phyloP scores from a whole-genome alignment of 1,139 yeast species.

The Geotrichum candidum region DNA sequence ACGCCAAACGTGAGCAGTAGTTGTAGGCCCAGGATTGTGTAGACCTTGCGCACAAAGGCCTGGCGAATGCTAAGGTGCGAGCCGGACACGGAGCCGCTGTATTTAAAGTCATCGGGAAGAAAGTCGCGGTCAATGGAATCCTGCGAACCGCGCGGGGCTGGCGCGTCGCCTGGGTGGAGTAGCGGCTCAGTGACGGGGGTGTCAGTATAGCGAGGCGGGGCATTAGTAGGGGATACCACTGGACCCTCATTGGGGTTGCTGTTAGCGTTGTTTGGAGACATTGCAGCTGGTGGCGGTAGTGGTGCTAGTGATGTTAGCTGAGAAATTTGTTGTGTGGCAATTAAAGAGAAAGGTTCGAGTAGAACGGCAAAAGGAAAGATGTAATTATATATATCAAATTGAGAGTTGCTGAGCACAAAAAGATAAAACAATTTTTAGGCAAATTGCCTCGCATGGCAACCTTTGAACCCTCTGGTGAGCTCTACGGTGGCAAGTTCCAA shows the following conservation, averaged over 20 bases:
- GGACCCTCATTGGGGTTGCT: neutral
- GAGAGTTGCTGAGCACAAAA: no score
- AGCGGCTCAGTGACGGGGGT: conserved; percentile 15
- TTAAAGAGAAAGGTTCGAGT: neutral
- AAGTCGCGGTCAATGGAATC: conserved; percentile 25
- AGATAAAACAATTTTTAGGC: no score
- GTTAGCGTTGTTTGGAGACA: neutral
- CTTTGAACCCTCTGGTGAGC: no score
- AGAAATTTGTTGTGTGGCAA: neutral
- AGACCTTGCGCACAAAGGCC: conserved; percentile 72
- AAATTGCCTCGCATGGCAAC: no score
- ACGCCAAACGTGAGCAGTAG: conserved; percentile 55
- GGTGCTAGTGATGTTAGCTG: neutral
- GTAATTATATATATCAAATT: no score
- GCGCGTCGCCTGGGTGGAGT: conserved; percentile 13
- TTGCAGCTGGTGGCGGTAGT: neutral
- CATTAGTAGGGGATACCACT: neutral
- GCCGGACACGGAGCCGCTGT: conserved; percentile 68
- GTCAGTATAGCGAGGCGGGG: conserved; percentile 18
- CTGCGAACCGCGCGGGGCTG: conserved; percentile 2
- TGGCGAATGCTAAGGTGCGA: conserved; percentile 74
- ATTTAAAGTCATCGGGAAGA: conserved; percentile 71
- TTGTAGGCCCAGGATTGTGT: conserved; percentile 63
- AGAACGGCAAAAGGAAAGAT: neutral
- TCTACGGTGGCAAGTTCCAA: no score